Evolutionary conservation across 257 asterid genomes (phyloP).

Genomic region (Solanum sitiens): DNA sequence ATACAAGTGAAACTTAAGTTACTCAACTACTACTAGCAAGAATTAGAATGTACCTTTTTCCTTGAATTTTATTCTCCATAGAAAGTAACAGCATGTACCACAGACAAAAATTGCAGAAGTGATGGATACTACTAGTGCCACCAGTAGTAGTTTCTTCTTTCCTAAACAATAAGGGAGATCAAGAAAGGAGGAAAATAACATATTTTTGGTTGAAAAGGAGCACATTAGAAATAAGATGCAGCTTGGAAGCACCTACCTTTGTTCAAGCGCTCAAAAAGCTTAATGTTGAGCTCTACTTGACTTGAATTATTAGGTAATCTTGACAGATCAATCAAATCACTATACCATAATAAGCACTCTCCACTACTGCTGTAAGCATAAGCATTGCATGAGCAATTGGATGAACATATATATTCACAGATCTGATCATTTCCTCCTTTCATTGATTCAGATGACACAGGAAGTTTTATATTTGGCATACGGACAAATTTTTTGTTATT

Average conservation of each 20-base stretch:
- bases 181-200: not conserved
- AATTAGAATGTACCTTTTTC: constrained; percentile 5
- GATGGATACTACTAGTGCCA: not conserved
- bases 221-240: not conserved
- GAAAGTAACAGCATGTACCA: not conserved
- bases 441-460: constrained; percentile 3
- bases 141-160: not conserved
- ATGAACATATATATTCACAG: constrained; percentile 8
- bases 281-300: not conserved
- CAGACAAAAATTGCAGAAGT: not conserved
- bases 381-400: constrained; percentile 19
- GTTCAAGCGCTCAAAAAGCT: not conserved
- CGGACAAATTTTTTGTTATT: not conserved
- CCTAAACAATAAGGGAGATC: constrained; percentile 1
- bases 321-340: constrained; percentile 2
- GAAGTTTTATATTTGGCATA: not conserved
- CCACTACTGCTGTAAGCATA: constrained; percentile 2
- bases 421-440: not conserved
- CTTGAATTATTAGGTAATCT: not conserved
- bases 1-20: not conserved
- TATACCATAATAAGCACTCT: constrained; percentile 5
- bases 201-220: not conserved
- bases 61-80: constrained; percentile 9
- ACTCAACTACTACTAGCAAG: not conserved
- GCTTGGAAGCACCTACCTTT: not conserved